phyloP scores from a whole-genome alignment of 352 stramenopile species.

The Phytopythium chamaehyphon region DNA sequence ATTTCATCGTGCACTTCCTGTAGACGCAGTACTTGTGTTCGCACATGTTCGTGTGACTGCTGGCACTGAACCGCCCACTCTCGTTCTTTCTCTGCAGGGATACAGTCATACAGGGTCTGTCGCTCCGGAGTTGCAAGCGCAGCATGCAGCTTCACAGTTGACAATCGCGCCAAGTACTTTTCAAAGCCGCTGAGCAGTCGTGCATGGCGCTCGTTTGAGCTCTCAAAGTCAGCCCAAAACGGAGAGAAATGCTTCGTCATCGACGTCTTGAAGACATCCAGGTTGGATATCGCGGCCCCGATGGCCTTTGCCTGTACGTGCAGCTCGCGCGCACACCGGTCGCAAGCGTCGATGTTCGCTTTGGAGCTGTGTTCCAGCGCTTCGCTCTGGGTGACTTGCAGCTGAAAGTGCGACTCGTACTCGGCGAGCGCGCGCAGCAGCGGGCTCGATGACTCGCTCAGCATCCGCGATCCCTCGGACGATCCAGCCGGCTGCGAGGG shows the following conservation, averaged over 20 bases:
- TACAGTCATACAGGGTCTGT: conserved; percentile 79
- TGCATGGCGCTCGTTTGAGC: conserved; percentile 48
- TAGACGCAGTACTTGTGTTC: conserved; percentile 55
- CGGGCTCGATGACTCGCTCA: conserved; percentile 77
- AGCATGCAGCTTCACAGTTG: conserved; percentile 59
- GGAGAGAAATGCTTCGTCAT: conserved; percentile 82
- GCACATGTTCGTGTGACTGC: conserved; percentile 69
- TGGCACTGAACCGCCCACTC: conserved; percentile 76
- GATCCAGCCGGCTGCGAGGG: conserved; percentile 45
- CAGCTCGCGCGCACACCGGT: conserved; percentile 46
- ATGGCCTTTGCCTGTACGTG: conserved; percentile 72
- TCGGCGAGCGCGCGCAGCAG: conserved; percentile 74
- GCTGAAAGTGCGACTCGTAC: conserved; percentile 79
- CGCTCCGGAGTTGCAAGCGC: conserved; percentile 44
- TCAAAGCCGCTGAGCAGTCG: conserved; percentile 70
- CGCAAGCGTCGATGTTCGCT: conserved; percentile 55
- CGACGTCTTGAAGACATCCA: conserved; percentile 76
- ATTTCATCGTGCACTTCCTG: conserved; percentile 68
- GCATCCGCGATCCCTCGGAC: conserved; percentile 59
- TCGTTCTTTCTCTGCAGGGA: conserved; percentile 75
- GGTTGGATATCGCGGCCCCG: conserved; percentile 63
- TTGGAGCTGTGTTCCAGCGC: conserved; percentile 45
- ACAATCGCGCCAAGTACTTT: conserved; percentile 47
- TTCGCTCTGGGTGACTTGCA: conserved; percentile 68
- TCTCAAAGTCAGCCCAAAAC: conserved; percentile 79